Conservation (phyloP, 2,329 filamentous ascomycete genomes). For the Trichoderma breve region DNA sequence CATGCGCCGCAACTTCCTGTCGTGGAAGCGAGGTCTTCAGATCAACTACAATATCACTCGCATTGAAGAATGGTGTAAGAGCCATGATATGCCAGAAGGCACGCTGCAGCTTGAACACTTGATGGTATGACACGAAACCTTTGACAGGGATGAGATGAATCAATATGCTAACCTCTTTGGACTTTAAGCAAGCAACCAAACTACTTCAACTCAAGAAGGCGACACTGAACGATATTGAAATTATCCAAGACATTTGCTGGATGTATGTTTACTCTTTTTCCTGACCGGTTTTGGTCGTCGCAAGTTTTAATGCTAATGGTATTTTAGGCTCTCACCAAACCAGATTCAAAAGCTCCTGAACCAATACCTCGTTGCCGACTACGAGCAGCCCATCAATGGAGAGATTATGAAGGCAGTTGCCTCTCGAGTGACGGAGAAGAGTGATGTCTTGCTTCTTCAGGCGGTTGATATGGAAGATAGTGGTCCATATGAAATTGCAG, state of each 20-base stretch:
- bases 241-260: constrained; percentile 99
- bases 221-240: constrained; percentile 97
- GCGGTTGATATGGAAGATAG: constrained; percentile 99
- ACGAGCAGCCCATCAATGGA: constrained; percentile 98
- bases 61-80: constrained; percentile 99
- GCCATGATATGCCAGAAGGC: constrained; percentile 98
- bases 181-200: constrained; percentile 84
- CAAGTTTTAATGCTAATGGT: background rate
- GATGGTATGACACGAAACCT: constrained; percentile 62
- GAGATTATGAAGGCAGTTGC: constrained; percentile 99
- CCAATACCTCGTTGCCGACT: constrained; percentile 97
- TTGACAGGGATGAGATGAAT: background rate
- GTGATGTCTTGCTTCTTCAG: constrained; percentile 86
- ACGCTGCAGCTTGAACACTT: constrained; percentile 96
- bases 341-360: constrained; percentile 99
- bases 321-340: constrained; percentile 82
- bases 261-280: constrained; percentile 65
- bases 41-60: constrained; percentile 99
- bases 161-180: constrained; percentile 25
- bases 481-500: constrained; percentile 96
- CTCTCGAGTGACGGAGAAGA: constrained; percentile 95
- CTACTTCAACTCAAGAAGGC: constrained; percentile 98
- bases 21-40: constrained; percentile 97
- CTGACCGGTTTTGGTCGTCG: background rate
- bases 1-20: constrained; percentile 97